Base-by-base conservation (phyloP, 805 yeast species). In the Metschnikowia anglica region DNA sequence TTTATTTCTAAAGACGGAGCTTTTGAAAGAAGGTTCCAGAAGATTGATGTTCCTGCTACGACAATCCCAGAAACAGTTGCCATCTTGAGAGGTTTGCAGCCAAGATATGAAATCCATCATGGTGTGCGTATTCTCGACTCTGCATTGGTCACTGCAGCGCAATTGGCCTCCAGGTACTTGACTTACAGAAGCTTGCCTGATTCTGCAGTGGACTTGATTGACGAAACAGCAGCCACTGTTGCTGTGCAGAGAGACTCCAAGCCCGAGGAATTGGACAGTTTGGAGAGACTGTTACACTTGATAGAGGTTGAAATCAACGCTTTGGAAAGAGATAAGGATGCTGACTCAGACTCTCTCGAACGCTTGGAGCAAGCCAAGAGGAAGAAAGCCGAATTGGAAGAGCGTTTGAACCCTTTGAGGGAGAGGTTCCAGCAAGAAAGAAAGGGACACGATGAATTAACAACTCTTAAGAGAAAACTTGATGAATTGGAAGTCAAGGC, bases 241-340 rank as follows among this genome's bases (percentile, higher is more conserved):
- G 98, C 98, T 1, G 99, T 93, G 40, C 96, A 97, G 3, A 81
- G 99, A 68, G 99, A 93, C 63, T 91, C 98, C 3, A 88, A 88
- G 63, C 99, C 99, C 1, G 99, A 93, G 66, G 97, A 89, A 63
- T 76, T 93, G 57, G 99, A 93, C 69, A 84, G 83, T 34, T 78
- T 89, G 54, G 99, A 93, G 68, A 86, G 99, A 66, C 88, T 88
- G 68, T 75, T 90, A 37, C 95, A 89, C 62, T 77, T 93, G 54
- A 69, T 93, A 26, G 96, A 91, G 58, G 98, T 93, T 45, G 99
- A 93, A 68, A 91, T 93, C 61, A 88, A 88, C 61, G 99, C 99
- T 1, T 76, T 93, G 55, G 97, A 93, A 69, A 86, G 99, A 69
- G 99, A 91, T 62, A 83, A 82, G 59, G 96, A 84, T 46, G 85